Percentiles rank a stretch among this genome's conserved stretches.
These are phyloP conservation scores for Solanum ossicruentum DNA, from an alignment of 257 asterid species.

Conservation along the genomic window DNA sequence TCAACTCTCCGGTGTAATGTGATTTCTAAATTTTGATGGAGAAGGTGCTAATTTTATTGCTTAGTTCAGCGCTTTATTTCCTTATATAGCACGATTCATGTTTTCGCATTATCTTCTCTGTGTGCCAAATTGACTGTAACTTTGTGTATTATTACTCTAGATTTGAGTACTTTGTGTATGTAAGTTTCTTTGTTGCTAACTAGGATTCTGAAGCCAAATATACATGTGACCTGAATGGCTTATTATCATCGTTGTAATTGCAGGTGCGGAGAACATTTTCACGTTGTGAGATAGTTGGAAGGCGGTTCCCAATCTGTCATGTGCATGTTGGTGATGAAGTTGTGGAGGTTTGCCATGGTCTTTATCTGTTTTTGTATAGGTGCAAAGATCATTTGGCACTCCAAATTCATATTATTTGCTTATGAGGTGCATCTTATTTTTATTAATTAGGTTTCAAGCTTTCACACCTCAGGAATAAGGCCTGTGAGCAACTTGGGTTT, in stretches of 20 bases:
- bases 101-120: not conserved
- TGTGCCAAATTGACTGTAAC: not conserved
- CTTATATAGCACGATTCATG: not conserved
- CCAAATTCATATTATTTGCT: not conserved
- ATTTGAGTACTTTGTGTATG: not conserved
- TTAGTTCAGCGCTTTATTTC: not conserved
- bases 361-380: not conserved
- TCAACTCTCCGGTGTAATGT: not conserved
- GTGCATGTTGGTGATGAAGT: conserved; percentile 13
- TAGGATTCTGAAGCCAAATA: not conserved
- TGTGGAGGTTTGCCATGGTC: conserved; percentile 7
- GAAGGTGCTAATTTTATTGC: not conserved
- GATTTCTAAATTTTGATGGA: not conserved
- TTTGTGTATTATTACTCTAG: not conserved
- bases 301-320: conserved; percentile 19
- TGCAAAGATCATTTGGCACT: not conserved
- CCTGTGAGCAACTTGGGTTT: not conserved
- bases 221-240: not conserved
- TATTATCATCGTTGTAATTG: not conserved
- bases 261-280: conserved; percentile 14
- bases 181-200: not conserved
- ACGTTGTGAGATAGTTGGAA: conserved; percentile 15
- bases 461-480: conserved; percentile 13
- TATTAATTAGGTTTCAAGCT: conserved; percentile 18
- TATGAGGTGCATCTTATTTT: not conserved